Evolutionary conservation across 768 basidiomycete species (phyloP).

Genomic region (Butyriboletus loyo): DNA sequence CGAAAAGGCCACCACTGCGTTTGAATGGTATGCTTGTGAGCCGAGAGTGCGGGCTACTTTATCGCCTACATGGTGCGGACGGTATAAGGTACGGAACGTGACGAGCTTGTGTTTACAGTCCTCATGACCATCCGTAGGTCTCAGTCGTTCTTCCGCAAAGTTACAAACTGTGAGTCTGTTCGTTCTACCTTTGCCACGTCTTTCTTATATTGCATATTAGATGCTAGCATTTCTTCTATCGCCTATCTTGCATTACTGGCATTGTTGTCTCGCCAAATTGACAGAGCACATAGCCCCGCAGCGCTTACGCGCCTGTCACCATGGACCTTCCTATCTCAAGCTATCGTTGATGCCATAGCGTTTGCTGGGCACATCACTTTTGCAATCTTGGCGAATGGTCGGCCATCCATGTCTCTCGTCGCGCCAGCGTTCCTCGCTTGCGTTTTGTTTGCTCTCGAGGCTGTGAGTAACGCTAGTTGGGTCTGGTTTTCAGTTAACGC

Average conservation of each 20-base stretch:
- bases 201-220: conserved; percentile 36
- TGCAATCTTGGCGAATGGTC: conserved; percentile 79
- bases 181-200: neutral
- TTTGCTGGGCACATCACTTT: conserved; percentile 90
- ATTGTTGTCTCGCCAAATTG: conserved; percentile 71
- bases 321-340: conserved; percentile 80
- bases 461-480: conserved; percentile 47
- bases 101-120: neutral
- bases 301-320: conserved; percentile 75
- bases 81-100: conserved; percentile 57
- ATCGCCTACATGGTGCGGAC: conserved; percentile 59
- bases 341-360: conserved; percentile 75
- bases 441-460: conserved; percentile 76
- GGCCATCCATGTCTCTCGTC: conserved; percentile 75
- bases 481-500: neutral
- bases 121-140: conserved; percentile 36
- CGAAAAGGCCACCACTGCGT: conserved; percentile 50
- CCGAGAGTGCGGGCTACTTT: conserved; percentile 74
- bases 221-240: conserved; percentile 69
- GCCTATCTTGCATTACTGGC: conserved; percentile 64
- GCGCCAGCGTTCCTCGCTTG: conserved; percentile 84
- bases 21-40: conserved; percentile 71
- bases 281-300: conserved; percentile 72
- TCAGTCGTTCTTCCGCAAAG: conserved; percentile 68
- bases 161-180: conserved; percentile 53